Base-by-base conservation (phyloP, 1,284 basidiomycete genomes). In the Ustilago cynodontis region DNA sequence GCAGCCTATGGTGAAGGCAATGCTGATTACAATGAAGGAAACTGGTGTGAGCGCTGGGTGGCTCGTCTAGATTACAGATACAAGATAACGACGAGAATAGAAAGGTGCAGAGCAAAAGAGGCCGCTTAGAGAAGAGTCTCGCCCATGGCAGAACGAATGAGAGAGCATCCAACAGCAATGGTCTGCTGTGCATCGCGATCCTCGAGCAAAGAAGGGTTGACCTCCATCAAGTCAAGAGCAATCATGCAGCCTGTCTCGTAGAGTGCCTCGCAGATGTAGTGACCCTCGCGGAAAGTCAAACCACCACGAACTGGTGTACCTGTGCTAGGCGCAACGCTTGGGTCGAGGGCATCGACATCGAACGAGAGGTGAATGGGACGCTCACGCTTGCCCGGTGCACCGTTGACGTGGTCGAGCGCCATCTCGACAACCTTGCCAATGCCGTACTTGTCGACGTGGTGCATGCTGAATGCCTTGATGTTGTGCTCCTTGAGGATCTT, bases 381-480 rank as follows among this genome's bases (percentile, higher is more conserved):
- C 65, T 90, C 89, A 18, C 94, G 93, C 62, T 78, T 82, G 58
- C 73, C 73, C 4, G 74, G 59, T 43, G 70, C 70, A 13, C 71
- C 73, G 87, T 97, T 98, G 82, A 99, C 92, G 86, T 94, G 90
- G 85, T 97, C 93, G 72, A 99, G 88, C 35, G 95, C 97, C 93
- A 95, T 93, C 85, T 98, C 94, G 65, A 98, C 92, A 64, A 98
- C 83, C 54, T 79, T 80, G 35, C 85, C 96, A 77, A 99, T 99
- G 54, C 97, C 97, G 84, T 94, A 93, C 87, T 91, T 93, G 88
- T 99, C 97, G 60, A 99, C 92, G 77, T 99, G 94, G 88, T 98
- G 95, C 97, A 99, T 99, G 73, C 92, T 93, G 89, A 93, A 99
- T 11, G 92, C 93, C 86, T 93, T 94, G 89, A 99, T 98, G 61